Base-by-base conservation (phyloP, 805 yeast species). In the Sugiyamaella chiloensis region DNA sequence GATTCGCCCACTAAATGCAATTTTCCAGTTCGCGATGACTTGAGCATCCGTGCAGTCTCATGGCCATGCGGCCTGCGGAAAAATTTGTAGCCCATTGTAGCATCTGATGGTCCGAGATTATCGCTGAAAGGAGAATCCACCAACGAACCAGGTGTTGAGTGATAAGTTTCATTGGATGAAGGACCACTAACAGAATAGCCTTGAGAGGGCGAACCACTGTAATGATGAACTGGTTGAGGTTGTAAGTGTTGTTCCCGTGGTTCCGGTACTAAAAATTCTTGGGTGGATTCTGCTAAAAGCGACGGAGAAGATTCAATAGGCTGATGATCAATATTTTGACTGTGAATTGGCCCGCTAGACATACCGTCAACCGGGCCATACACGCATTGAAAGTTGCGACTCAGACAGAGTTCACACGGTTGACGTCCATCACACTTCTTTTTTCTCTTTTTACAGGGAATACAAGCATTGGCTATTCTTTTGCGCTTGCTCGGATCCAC, bases 381-480 rank as follows among this genome's bases (percentile, higher is more conserved):
- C 21, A 52, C 51, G 44, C 74, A 70, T 5, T 48, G 51, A 14
- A 62, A 55, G 9, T 55, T 55, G 53, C 63, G 63, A 19, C 48
- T 37, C 8, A 44, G 36, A 47, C 74, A 69, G n/a, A 66, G 52
- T 5, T 53, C 55, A 52, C 74, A 68, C 1, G 74, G 73, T 8
- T 51, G 46, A 8, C 55, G 47, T 1, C 69, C 68, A 42, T 62
- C 52, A 36, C 64, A 71, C 48, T 51, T 57, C 44, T 54, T 67
- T 56, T 73, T 73, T 31, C 75, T 53, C 47, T 61, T 66, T 55
- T 70, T 72, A 58, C 77, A 73, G 44, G 58, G 59, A 47, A 72
- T 74, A 49, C 78, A 73, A 6, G 78, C 78, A 50, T 65, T 63
- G 1, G 74, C 69, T 16, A 71, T 72, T 51, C 73, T 71, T 55